Evolutionary conservation across 106 monocot species (phyloP).

Genomic region (Dendrobium huoshanense): DNA sequence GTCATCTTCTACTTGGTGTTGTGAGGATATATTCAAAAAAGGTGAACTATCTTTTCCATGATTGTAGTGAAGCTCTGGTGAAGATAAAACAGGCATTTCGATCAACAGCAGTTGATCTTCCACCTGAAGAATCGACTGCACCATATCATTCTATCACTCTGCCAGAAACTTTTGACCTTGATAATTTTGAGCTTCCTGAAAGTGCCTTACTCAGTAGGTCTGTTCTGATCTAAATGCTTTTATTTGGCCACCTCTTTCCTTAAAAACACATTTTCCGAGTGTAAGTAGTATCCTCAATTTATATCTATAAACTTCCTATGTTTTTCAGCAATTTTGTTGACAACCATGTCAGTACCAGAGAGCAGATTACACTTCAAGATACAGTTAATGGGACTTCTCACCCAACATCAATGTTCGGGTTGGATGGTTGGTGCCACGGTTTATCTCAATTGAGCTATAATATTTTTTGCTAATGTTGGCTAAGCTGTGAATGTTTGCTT

Average conservation of each 20-base stretch:
- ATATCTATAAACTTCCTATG: background rate
- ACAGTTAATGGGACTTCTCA: conserved; percentile 41
- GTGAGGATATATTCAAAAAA: conserved; percentile 97
- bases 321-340: conserved; percentile 77
- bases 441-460: background rate
- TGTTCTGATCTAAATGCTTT: conserved; percentile 15
- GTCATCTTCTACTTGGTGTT: conserved; percentile 96
- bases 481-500: conserved; percentile 4
- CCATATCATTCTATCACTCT: conserved; percentile 98
- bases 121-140: conserved; percentile 98
- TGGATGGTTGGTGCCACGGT: conserved; percentile 28
- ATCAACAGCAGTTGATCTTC: conserved; percentile 92
- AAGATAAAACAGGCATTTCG: conserved; percentile 97
- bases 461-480: background rate
- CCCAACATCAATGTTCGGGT: conserved; percentile 80
- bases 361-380: conserved; percentile 98
- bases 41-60: conserved; percentile 99
- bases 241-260: no score
- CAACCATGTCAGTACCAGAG: conserved; percentile 90
- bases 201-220: conserved; percentile 55
- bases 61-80: conserved; percentile 94
- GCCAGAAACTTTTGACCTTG: conserved; percentile 98
- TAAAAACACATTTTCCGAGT: no score
- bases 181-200: conserved; percentile 97
- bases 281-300: background rate